Conservation (phyloP, 768 basidiomycete genomes). For the Xerocomellus chrysenteron region DNA sequence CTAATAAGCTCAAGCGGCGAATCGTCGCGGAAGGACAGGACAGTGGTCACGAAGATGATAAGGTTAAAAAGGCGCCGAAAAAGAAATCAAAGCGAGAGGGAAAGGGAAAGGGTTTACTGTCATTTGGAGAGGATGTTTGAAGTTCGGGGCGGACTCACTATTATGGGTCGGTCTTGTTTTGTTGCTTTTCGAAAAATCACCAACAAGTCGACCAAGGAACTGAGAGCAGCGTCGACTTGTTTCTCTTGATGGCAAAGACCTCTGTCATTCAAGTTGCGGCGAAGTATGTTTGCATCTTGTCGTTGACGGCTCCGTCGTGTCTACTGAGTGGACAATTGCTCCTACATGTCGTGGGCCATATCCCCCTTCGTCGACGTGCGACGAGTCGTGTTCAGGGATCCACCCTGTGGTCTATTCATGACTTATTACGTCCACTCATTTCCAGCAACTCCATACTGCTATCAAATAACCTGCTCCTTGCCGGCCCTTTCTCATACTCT, state of each 20-base stretch:
- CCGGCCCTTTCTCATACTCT: constrained; percentile 6
- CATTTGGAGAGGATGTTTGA: constrained; percentile 36
- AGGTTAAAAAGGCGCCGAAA: constrained; percentile 35
- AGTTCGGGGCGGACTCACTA: background rate
- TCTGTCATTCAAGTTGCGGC: background rate
- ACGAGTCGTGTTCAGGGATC: constrained; percentile 4
- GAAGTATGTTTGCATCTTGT: background rate
- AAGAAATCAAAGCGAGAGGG: constrained; percentile 53
- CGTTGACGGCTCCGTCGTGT: background rate
- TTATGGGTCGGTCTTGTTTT: constrained; percentile 8
- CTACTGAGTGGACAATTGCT: background rate
- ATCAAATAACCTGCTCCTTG: constrained; percentile 6
- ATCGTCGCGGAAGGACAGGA: constrained; percentile 35
- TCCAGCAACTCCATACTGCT: constrained; percentile 1
- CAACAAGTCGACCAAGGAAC: background rate
- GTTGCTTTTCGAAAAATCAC: background rate
- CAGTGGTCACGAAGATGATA: constrained; percentile 22
- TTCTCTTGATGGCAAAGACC: background rate
- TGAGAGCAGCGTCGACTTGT: background rate
- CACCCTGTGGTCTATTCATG: background rate
- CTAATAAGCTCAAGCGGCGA: constrained; percentile 36
- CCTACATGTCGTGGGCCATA: background rate
- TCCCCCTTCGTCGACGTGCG: background rate
- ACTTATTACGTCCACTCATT: constrained; percentile 13
- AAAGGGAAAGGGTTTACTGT: constrained; percentile 37